Base-by-base conservation (phyloP, 768 basidiomycete genomes). In the Tremella mesenterica region DNA sequence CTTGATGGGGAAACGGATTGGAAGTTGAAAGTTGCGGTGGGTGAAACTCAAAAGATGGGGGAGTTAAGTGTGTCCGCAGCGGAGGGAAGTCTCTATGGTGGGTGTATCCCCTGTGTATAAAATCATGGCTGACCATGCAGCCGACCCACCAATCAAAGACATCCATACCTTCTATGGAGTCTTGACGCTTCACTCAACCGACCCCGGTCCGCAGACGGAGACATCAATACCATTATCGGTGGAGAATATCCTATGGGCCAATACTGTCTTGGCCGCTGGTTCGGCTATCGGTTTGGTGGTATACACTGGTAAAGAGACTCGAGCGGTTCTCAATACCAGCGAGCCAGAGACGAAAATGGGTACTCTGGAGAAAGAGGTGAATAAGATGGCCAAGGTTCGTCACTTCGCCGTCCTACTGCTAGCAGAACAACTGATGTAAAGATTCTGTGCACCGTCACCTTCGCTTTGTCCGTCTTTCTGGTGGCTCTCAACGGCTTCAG, bases 1-100 rank as follows among this genome's bases (percentile, higher is more conserved):
- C 79, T 99, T 26, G 95, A 99, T 59, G 95, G 95, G 38, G 95
- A 99, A 75, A 99, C 95, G 3, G 95, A 99, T 65, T 97, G 95
- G 95, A 99, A 99, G 72, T 77, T 96, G 45, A 81, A 88, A 3
- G 86, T 95, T 1, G 91, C 93, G 1, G 84, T 93, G 0, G 81
- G 85, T 2, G 80, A 84, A 23, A 85, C 84, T 39, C 91, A 95
- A 76, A 84, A 83, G 60, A 70, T 91, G 48, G 62, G 65, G 6
- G 81, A 84, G 44, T 70, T 68, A 25, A 77, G 78, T 8, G 64
- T 85, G 1, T 72, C 84, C 51, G 65, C 73, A 14, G 73, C 92
- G 23, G 85, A 89, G 57, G 95, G 89, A 0, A 88, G 91, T 60
- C 81, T 97, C 8, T 96, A 95, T 63, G 88, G 88, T 86, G 56